phyloP scores from a whole-genome alignment of 1,284 basidiomycete genomes.

The Tilletia walkeri region DNA sequence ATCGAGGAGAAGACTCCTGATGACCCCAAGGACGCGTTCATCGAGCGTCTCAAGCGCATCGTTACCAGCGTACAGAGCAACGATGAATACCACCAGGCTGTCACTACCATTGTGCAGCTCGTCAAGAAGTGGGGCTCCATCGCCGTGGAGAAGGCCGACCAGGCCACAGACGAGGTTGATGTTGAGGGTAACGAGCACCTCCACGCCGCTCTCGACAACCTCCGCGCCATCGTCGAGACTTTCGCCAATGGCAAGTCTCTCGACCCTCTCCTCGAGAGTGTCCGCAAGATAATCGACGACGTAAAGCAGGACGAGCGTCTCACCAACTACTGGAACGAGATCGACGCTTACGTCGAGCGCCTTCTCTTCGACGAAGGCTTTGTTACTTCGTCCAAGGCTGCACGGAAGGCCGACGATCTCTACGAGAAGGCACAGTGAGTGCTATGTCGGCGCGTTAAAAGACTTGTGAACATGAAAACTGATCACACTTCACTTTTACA shows the following conservation, averaged over 20 bases:
- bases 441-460: neutral
- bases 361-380: conserved; percentile 56
- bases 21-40: conserved; percentile 58
- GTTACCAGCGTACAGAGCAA: conserved; percentile 48
- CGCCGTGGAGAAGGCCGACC: conserved; percentile 55
- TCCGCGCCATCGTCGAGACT: conserved; percentile 57
- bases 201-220: conserved; percentile 56
- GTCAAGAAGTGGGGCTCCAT: conserved; percentile 59
- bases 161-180: conserved; percentile 56
- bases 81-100: conserved; percentile 57
- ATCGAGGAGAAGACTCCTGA: conserved; percentile 59
- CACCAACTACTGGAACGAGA: conserved; percentile 54
- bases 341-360: conserved; percentile 54
- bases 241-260: conserved; percentile 57
- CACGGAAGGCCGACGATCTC: conserved; percentile 54
- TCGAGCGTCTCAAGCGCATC: conserved; percentile 57
- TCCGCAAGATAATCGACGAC: conserved; percentile 57
- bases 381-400: conserved; percentile 55
- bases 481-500: neutral
- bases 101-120: conserved; percentile 57
- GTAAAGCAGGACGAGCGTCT: conserved; percentile 56
- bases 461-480: no score
- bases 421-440: conserved; percentile 56
- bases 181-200: conserved; percentile 57
- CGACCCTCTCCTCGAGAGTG: conserved; percentile 54